Percentiles rank a stretch among this genome's conserved stretches.
phyloP scores from a whole-genome alignment of 2,329 filamentous ascomycete genomes.

The Trichoderma arundinaceum region DNA sequence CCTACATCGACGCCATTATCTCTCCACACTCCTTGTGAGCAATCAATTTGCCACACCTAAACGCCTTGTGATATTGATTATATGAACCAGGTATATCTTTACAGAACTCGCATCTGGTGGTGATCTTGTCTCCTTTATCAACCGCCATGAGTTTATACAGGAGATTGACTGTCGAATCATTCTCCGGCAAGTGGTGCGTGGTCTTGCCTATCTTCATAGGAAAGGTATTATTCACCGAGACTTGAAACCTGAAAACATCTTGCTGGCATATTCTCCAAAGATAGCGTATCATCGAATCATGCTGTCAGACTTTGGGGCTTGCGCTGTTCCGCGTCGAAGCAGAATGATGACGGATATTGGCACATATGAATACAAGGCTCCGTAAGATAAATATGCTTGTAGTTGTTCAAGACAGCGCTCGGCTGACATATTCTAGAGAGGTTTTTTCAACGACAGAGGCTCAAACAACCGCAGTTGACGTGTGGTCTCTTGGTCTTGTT shows the following conservation, averaged over 20 bases:
- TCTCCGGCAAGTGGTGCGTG: conserved; percentile 54
- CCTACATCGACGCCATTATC: conserved; percentile 57
- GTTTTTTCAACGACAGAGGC: conserved; percentile 36
- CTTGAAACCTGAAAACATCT: conserved; percentile 60
- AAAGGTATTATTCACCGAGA: conserved; percentile 59
- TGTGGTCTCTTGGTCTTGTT: conserved; percentile 60
- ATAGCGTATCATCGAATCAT: conserved; percentile 53
- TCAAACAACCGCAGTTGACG: conserved; percentile 52
- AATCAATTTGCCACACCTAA: conserved; percentile 2
- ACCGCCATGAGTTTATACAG: conserved; percentile 44
- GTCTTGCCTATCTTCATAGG: conserved; percentile 55
- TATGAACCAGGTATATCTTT: conserved; percentile 56
- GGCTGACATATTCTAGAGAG: conserved; percentile 46
- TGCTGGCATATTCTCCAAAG: conserved; percentile 54
- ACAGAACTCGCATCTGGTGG: conserved; percentile 62
- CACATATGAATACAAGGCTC: conserved; percentile 55
- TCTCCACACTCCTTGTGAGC: conserved; percentile 54
- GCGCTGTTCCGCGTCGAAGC: conserved; percentile 49
- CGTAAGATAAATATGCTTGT: conserved; percentile 47
- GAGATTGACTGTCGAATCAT: conserved; percentile 54
- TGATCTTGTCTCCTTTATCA: conserved; percentile 57
- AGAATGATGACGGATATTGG: conserved; percentile 54
- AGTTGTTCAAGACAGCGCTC: background rate
- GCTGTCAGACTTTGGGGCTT: conserved; percentile 60
- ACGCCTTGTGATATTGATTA: conserved; percentile 2